Base-by-base conservation (phyloP, 208 protist genomes). In the Angomonas desouzai region DNA sequence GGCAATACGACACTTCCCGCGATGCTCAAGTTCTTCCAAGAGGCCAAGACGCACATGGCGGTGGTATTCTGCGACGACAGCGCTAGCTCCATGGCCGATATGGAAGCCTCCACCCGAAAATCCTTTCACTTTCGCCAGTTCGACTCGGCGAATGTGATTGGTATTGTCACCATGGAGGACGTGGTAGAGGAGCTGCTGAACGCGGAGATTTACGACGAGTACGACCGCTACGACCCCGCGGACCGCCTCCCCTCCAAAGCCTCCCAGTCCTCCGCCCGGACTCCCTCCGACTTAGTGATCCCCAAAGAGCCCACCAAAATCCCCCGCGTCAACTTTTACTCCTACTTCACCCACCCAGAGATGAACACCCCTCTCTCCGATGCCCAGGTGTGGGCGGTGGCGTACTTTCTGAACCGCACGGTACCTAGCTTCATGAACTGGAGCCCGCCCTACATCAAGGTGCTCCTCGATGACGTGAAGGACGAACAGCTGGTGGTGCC, bases 171-270 rank as follows among this genome's bases (percentile, higher is more conserved):
- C 1, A 76, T 96, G 60, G 86, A 96, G 70, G 89, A 96, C 70
- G 83, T 96, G 18, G 82, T 93, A 30, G 89, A 96, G 70, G 79
- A 85, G 64, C 74, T 96, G 22, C 76, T 96, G 20, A 77, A 85
- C 49, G 84, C 75, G 1, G 83, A 96, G 73, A 93, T 96, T 57
- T 93, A 93, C 69, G 89, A 96, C 72, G 89, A 96, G 68, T 96
- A 96, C 65, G 89, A 96, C 64, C 62, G 74, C 61, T 87, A 93
- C 63, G 78, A 76, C 29, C 48, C 48, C 2, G 45, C 27, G 9
- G 33, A 47, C 16, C 33, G 58, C 30, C 18, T 10, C 22, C 25
- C 22, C 33, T 48, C 55, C 28, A 58, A 68, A 34, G 58, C 40
- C 16, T 43, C 51, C 3, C 30, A 72, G 22, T 20, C 72, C n/a